Evolutionary conservation across 139 green algal genomes (phyloP).

Genomic region (Ettlia oleoabundans): DNA sequence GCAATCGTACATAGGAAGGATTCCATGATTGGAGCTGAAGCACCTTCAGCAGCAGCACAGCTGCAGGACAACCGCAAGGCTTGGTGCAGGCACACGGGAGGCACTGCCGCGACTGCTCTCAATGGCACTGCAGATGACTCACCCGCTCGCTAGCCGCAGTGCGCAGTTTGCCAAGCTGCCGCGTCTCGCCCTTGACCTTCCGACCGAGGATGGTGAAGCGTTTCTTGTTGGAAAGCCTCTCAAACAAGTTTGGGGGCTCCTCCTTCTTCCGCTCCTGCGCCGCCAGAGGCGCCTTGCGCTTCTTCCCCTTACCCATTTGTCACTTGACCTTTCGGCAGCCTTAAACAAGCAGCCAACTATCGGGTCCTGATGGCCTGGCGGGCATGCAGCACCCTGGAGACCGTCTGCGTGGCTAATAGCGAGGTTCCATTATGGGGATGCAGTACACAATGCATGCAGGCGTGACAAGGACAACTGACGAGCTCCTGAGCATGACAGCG

Average conservation of each 20-base stretch:
- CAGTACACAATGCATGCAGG: background rate
- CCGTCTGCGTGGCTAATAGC: background rate
- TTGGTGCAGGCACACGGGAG: background rate
- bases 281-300: slow-evolving; percentile 25
- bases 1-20: too few species aligned
- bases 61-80: background rate
- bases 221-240: slow-evolving; percentile 53
- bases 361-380: background rate
- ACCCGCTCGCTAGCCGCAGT: slow-evolving; percentile 58
- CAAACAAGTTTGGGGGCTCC: slow-evolving; percentile 54
- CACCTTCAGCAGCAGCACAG: too few species aligned
- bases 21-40: too few species aligned
- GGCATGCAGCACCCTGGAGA: background rate
- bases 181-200: slow-evolving; percentile 56
- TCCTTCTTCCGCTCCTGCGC: background rate
- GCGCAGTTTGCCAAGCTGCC: slow-evolving; percentile 36
- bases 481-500: background rate
- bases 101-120: too few species aligned
- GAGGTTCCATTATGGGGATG: background rate
- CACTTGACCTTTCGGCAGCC: background rate
- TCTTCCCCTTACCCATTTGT: slow-evolving; percentile 21
- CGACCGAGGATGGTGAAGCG: slow-evolving; percentile 70
- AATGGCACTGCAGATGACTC: background rate
- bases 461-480: too few species aligned
- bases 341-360: too few species aligned